Evolutionary conservation across 208 protist genomes (phyloP).

Genomic region (Acanthamoeba triangularis): DNA sequence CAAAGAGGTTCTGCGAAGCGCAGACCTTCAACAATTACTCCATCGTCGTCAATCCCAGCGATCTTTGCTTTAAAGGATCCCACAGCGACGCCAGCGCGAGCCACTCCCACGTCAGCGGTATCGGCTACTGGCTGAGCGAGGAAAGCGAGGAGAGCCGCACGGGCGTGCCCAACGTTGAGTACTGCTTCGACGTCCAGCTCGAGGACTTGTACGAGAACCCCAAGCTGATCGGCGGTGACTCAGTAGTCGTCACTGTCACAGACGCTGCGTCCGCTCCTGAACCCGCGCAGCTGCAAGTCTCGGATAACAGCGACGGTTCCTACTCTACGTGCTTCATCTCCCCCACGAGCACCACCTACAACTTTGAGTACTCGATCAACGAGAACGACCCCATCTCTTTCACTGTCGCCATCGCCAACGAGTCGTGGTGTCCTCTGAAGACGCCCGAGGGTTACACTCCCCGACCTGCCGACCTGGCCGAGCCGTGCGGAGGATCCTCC

Average conservation of each 20-base stretch:
- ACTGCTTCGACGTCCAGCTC: slow-evolving; percentile 71
- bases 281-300: neutral
- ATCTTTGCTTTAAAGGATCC: slow-evolving; percentile 43
- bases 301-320: slow-evolving; percentile 47
- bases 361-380: slow-evolving; percentile 48
- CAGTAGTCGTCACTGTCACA: neutral
- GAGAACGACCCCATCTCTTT: slow-evolving; percentile 42
- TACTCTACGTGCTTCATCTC: slow-evolving; percentile 53
- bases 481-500: neutral
- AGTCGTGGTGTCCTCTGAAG: slow-evolving; percentile 66
- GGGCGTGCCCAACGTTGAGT: slow-evolving; percentile 7
- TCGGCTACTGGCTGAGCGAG: slow-evolving; percentile 42
- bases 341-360: neutral
- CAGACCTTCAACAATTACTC: slow-evolving; percentile 42
- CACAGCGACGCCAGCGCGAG: slow-evolving; percentile 9
- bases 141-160: neutral
- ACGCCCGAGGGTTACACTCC: slow-evolving; percentile 42
- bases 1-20: slow-evolving; percentile 42
- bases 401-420: slow-evolving; percentile 34
- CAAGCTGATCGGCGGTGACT: slow-evolving; percentile 36
- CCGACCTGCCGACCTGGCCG: neutral
- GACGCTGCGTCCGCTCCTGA: neutral
- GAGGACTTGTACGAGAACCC: slow-evolving; percentile 70
- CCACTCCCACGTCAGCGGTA: slow-evolving; percentile 4
- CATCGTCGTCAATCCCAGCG: slow-evolving; percentile 15